phyloP scores from a whole-genome alignment of 331 rosid genomes.

The Prunus yedoensis region DNA sequence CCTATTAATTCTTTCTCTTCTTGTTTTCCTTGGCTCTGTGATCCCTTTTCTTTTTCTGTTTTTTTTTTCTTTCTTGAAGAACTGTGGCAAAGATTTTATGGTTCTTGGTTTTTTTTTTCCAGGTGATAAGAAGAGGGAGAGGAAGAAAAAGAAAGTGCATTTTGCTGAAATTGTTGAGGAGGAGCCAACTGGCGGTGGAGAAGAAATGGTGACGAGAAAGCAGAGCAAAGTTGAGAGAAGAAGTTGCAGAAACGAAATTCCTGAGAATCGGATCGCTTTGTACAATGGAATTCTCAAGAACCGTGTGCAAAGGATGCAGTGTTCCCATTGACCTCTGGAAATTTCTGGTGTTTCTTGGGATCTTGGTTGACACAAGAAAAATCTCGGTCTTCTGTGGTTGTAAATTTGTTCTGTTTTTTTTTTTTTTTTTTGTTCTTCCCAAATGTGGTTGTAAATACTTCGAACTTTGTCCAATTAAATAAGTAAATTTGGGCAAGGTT shows the following conservation, averaged over 20 bases:
- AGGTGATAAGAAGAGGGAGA: constrained; percentile 59
- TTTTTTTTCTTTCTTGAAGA: too few species aligned
- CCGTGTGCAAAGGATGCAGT: constrained; percentile 43
- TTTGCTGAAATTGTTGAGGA: constrained; percentile 68
- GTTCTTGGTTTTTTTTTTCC: not conserved
- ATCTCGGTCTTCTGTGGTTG: constrained; percentile 17
- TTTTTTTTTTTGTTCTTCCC: not conserved
- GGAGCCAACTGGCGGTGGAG: constrained; percentile 25
- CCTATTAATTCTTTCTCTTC: not conserved
- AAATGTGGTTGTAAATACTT: constrained; percentile 29
- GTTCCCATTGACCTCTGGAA: constrained; percentile 38
- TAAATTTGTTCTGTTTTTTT: constrained; percentile 19
- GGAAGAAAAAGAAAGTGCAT: constrained; percentile 63
- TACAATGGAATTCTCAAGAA: constrained; percentile 75
- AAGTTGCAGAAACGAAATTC: constrained; percentile 48
- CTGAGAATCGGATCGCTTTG: constrained; percentile 63
- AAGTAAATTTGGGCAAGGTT: not conserved
- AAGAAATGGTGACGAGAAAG: constrained; percentile 30
- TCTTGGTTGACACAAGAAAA: not conserved
- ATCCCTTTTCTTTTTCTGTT: not conserved
- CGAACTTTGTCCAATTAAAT: constrained; percentile 1
- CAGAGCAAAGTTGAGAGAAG: constrained; percentile 25
- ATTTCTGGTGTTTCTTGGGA: not conserved
- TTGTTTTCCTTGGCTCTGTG: not conserved
- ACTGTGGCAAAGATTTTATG: not conserved